These are phyloP conservation scores for Kwoniella bestiolae DNA, from an alignment of 768 basidiomycete genomes.

Conservation along the genomic window DNA sequence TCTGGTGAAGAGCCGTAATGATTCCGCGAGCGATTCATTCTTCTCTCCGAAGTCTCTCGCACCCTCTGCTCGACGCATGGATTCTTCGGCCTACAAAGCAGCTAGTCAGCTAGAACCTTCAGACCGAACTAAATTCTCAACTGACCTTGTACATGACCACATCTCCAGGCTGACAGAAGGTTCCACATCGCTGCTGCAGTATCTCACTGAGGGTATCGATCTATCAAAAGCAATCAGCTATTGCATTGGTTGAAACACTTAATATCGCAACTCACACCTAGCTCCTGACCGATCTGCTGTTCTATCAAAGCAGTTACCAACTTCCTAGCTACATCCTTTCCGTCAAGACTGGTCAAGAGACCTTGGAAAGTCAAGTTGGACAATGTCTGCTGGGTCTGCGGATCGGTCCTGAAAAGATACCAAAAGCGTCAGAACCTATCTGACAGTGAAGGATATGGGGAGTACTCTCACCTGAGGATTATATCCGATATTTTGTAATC, in stretches of 20 bases:
- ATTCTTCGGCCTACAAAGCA: constrained; percentile 78
- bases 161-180: constrained; percentile 97
- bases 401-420: constrained; percentile 25
- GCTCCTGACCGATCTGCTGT: constrained; percentile 96
- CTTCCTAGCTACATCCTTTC: constrained; percentile 82
- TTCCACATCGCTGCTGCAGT: constrained; percentile 89
- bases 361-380: constrained; percentile 78
- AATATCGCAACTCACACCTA: constrained; percentile 68
- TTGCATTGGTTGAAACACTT: not conserved
- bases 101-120: constrained; percentile 1
- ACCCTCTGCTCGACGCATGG: constrained; percentile 84
- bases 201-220: constrained; percentile 96
- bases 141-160: constrained; percentile 93
- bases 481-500: constrained; percentile 89
- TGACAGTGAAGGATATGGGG: too few species aligned
- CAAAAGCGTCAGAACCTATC: too few species aligned
- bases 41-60: constrained; percentile 73
- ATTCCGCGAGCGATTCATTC: constrained; percentile 80
- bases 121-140: not conserved
- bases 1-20: constrained; percentile 83
- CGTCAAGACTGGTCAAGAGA: constrained; percentile 80
- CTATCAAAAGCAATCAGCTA: constrained; percentile 59
- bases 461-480: constrained; percentile 69
- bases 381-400: constrained; percentile 66
- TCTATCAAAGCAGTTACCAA: constrained; percentile 95